Evolutionary conservation across 73 alveolate genomes (phyloP), one percentile per base, ranked within the genome.

Genomic region (Loxodes magnus): DNA sequence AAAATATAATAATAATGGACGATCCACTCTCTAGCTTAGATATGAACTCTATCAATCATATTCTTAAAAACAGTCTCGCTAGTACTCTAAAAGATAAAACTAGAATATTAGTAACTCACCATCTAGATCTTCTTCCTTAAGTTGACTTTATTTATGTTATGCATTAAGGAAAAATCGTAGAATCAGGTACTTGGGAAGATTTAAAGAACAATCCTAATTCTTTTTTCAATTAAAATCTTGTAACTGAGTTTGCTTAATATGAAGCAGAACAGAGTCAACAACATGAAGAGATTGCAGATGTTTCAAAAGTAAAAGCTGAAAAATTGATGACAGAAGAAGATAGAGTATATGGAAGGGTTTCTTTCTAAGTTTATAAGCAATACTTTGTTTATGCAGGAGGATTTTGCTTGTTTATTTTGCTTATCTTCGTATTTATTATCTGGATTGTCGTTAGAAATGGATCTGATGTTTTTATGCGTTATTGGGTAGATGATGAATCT

Each of bases 21-120:
- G 96, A 80, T 56, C 95, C 96, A 15, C 74, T 84, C 55, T 68
- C 94, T 36, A 97, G 97, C 16, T 82, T 92, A 4, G 99, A 92
- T 70, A 92, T 94, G 23, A 88, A 92, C 65, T 96, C 84, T 10
- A 92, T 89, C 7, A 77, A 74, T 75, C 71, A 72, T 49, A 85
- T 92, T 30, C 79, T 92, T 50, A 48, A 80, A 43, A 78, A 92
- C 41, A 71, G 92, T 39, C 64, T 92, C 41, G 54, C 64, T 35
- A 87, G 67, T 20, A 64, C 77, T 48, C 71, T 88, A 56, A 69
- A 67, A 67, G 64, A 67, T 26, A 92, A 82, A 49, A 88, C 99
- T 16, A 74, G 96, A 51, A 51, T 92, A 5, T 67, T 92, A 48
- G 96, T 89, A 3, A 87, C 97, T 44, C 93, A 87, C 64, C 87